phyloP scores from a whole-genome alignment of 257 asterid genomes.

The Orobanche coerulescens region DNA sequence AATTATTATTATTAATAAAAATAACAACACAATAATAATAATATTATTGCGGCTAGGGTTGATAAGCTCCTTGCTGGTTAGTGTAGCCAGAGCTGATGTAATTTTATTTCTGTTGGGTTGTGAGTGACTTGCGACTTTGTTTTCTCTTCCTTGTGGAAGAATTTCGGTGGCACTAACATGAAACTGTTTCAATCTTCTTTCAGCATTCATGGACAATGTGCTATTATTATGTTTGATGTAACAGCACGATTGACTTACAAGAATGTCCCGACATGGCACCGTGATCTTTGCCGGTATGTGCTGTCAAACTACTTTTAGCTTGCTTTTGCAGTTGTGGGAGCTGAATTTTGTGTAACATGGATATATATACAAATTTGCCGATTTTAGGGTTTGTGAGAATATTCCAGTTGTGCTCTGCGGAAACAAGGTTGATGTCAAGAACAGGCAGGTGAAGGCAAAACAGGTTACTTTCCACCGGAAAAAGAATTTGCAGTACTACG shows the following conservation, averaged over 20 bases:
- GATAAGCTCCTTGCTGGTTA: too few species aligned
- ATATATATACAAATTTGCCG: not conserved
- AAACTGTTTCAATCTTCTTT: constrained; percentile 6
- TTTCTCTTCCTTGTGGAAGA: too few species aligned
- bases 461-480: constrained; percentile 75
- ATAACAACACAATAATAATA: too few species aligned
- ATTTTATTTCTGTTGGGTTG: too few species aligned
- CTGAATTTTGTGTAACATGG: not conserved
- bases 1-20: too few species aligned
- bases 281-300: constrained; percentile 69
- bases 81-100: too few species aligned
- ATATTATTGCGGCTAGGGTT: too few species aligned
- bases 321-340: not conserved
- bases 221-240: constrained; percentile 75
- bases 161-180: not conserved
- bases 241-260: constrained; percentile 77
- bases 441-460: constrained; percentile 72
- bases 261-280: constrained; percentile 83
- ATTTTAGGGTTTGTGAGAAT: constrained; percentile 56
- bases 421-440: constrained; percentile 74
- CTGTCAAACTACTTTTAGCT: not conserved
- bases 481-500: constrained; percentile 64
- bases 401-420: constrained; percentile 71
- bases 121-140: too few species aligned
- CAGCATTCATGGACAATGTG: constrained; percentile 85